Evolutionary conservation across 2,329 filamentous ascomycete genomes (phyloP), one percentile per base, ranked within the genome.

Genomic region (Colletotrichum cereale): DNA sequence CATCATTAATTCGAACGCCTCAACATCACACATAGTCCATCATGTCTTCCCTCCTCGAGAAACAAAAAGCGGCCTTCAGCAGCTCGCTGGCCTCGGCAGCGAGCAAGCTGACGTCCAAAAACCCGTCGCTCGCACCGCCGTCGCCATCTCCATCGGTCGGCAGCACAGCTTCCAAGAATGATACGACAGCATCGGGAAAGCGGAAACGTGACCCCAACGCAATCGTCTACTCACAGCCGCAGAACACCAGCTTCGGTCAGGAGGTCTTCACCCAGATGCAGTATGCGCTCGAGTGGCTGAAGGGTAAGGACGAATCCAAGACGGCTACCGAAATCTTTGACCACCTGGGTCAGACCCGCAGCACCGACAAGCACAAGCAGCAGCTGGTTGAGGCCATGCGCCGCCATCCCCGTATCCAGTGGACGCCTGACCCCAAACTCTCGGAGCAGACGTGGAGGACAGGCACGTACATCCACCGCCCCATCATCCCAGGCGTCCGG

Each of bases 231-330:
- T 95, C 93, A 67, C 93, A 95, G 83, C 93, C 93, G 26, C 88
- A 89, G 74, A 90, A 92, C 77, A 93, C 90, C 21, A 92, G 91
- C 78, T 93, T 91, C 63, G 94, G 95, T 75, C 87, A 87, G 72
- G 92, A 96, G 81, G 90, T 96, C 80, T 91, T 94, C 85, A 97
- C 95, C 16, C 93, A 97, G 80, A 91, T 98, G 79, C 89, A 92
- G 69, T 97, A 95, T 82, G 94, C 94, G 26, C 91, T 97, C 79
- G 90, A 95, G 73, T 93, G 94, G 79, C 89, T 97, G 71, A 92
- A 92, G 83, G 89, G 89, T 74, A 91, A 91, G 79, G 89, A 89
- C 70, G 84, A 90, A 72, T 84, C 92, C 66, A 89, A 95, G 79
- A 88, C 87, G 44, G 92, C 97, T 71, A 84, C 88, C 60, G 92